Evolutionary conservation across 495 filamentous ascomycete genomes (phyloP).

Genomic region (Aspergillus diversus): DNA sequence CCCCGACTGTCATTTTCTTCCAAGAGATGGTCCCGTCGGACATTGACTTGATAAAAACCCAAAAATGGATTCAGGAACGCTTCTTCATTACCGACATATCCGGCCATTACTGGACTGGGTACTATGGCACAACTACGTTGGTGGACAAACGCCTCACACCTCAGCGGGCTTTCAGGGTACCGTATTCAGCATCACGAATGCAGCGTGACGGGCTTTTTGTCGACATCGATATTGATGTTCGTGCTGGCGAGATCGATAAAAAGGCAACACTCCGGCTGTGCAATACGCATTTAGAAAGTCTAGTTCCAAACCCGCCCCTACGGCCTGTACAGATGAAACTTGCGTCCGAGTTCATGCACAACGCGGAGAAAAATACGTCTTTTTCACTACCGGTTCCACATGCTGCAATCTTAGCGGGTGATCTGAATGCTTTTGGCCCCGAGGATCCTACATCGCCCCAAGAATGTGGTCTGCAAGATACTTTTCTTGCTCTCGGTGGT

Average conservation of each 20-base stretch:
- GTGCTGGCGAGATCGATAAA: not conserved
- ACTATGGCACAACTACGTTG: conserved; percentile 16
- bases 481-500: conserved; percentile 16
- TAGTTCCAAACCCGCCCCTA: conserved; percentile 13
- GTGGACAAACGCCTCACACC: conserved; percentile 1
- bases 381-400: not conserved
- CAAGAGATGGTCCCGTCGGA: conserved; percentile 19
- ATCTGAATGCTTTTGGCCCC: conserved; percentile 22
- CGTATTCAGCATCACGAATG: conserved; percentile 17
- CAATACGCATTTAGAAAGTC: conserved; percentile 18
- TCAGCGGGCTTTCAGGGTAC: conserved; percentile 4
- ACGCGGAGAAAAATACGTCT: not conserved
- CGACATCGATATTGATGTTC: conserved; percentile 1
- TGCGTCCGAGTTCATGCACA: conserved; percentile 3
- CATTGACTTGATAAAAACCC: conserved; percentile 2
- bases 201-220: conserved; percentile 21
- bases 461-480: conserved; percentile 15
- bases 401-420: conserved; percentile 9
- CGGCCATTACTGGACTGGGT: conserved; percentile 1
- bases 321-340: conserved; percentile 17
- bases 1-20: conserved; percentile 8
- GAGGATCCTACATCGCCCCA: conserved; percentile 13
- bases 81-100: conserved; percentile 17
- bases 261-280: conserved; percentile 10
- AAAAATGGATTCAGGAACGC: conserved; percentile 8